These are phyloP conservation scores for Chlorella vulgaris DNA, from an alignment of 139 green algal species.

Conservation along the genomic window DNA sequence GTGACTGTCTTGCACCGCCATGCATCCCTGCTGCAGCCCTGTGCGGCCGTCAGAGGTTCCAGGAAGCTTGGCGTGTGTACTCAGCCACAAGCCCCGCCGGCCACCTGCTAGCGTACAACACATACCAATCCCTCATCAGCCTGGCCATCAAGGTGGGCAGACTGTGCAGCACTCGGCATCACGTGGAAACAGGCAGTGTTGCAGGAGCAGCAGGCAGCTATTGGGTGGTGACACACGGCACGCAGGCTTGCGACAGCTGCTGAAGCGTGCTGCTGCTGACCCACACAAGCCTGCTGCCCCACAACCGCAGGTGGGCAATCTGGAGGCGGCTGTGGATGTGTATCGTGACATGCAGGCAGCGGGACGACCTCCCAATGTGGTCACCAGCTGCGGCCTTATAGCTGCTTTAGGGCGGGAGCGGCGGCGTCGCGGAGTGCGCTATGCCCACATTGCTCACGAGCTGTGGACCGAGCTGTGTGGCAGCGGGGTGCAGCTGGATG, in stretches of 20 bases:
- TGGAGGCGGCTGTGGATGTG: constrained; percentile 41
- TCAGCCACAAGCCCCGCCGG: not conserved
- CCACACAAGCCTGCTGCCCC: too few relatives aligned
- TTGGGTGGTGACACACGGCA: too few relatives aligned
- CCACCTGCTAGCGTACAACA: constrained; percentile 39
- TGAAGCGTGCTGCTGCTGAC: too few relatives aligned
- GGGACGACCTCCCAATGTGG: constrained; percentile 43
- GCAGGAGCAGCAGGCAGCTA: too few relatives aligned
- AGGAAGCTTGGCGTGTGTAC: constrained; percentile 33
- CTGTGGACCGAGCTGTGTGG: constrained; percentile 63
- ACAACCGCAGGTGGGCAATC: constrained; percentile 41
- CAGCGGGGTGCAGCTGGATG: constrained; percentile 44
- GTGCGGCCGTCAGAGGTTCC: constrained; percentile 9
- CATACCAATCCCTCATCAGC: constrained; percentile 46
- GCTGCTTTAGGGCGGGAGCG: constrained; percentile 50
- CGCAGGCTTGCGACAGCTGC: too few relatives aligned
- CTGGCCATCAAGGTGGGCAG: constrained; percentile 32
- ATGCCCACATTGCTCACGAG: constrained; percentile 48
- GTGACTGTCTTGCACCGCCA: not conserved
- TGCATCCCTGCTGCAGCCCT: not conserved
- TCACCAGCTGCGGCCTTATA: constrained; percentile 62
- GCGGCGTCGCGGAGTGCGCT: constrained; percentile 38
- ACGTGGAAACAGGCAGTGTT: too few relatives aligned
- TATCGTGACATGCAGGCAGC: constrained; percentile 46
- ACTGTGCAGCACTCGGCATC: too few relatives aligned